Conservation (phyloP, 2,329 filamentous ascomycete species). For the Colletotrichum salicis region DNA sequence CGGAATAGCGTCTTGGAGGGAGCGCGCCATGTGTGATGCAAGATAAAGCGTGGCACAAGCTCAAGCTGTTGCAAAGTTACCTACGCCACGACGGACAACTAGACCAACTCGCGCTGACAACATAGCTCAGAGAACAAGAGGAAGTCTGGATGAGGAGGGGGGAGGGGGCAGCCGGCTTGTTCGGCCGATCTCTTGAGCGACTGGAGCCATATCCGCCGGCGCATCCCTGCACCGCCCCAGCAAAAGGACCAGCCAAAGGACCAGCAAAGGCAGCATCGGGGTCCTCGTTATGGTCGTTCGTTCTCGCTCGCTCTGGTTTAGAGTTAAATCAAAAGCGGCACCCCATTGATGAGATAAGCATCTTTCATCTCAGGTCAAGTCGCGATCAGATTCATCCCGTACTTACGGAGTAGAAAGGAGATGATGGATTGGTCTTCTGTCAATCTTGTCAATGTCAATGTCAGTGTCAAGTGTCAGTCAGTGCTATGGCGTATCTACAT, state of each 20-base stretch:
- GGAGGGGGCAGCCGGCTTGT: slow-evolving; percentile 2
- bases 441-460: not conserved
- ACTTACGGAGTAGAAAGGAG: not conserved
- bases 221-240: slow-evolving; percentile 26
- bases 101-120: not conserved
- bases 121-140: not conserved
- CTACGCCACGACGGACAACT: not conserved
- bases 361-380: not conserved
- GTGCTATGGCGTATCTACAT: not conserved
- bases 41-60: not conserved
- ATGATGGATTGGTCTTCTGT: not conserved
- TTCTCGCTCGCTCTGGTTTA: slow-evolving; percentile 17
- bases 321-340: slow-evolving; percentile 18
- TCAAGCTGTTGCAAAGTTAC: not conserved
- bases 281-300: not conserved
- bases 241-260: slow-evolving; percentile 17
- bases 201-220: slow-evolving; percentile 8
- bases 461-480: not conserved
- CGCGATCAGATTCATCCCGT: not conserved
- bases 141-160: not conserved
- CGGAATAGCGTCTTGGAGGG: no score
- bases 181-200: slow-evolving; percentile 28
- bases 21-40: not conserved
- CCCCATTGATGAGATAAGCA: not conserved
- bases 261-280: slow-evolving; percentile 1